A percentile compares a stretch with the other conserved stretches of the same genome.
Evolutionary conservation across 2,329 filamentous ascomycete species (phyloP).

Genomic region (Fusarium subtropicale): DNA sequence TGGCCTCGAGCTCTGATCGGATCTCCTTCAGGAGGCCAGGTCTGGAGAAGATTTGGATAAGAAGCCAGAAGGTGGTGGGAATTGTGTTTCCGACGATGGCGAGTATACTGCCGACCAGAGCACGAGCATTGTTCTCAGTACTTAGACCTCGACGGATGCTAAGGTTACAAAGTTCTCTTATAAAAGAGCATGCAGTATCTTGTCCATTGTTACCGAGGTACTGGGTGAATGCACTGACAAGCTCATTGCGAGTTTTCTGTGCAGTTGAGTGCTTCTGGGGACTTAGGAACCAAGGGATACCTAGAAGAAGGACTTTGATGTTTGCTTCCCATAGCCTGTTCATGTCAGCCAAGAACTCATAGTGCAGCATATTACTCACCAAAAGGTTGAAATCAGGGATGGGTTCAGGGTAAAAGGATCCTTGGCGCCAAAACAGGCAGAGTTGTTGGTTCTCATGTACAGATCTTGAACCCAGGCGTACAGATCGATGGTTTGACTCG

Average conservation of each 20-base stretch:
- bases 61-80: slow-evolving; percentile 33
- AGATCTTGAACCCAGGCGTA: slow-evolving; percentile 35
- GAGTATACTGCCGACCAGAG: slow-evolving; percentile 33
- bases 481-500: slow-evolving; percentile 21
- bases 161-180: slow-evolving; percentile 23
- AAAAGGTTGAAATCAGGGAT: slow-evolving; percentile 20
- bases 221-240: slow-evolving; percentile 28
- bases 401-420: slow-evolving; percentile 32
- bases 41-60: slow-evolving; percentile 29
- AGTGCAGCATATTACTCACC: neutral
- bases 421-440: slow-evolving; percentile 36
- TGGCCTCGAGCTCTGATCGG: slow-evolving; percentile 22
- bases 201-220: slow-evolving; percentile 23
- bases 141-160: slow-evolving; percentile 34
- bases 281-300: slow-evolving; percentile 36
- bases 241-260: slow-evolving; percentile 18
- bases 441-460: slow-evolving; percentile 40
- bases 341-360: neutral
- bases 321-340: slow-evolving; percentile 36
- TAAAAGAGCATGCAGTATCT: slow-evolving; percentile 31
- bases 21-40: slow-evolving; percentile 14
- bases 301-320: slow-evolving; percentile 28
- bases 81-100: slow-evolving; percentile 40
- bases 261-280: slow-evolving; percentile 24
- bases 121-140: slow-evolving; percentile 40